Evolutionary conservation across 2,329 filamentous ascomycete genomes (phyloP).

Genomic region (Akanthomyces muscarius): DNA sequence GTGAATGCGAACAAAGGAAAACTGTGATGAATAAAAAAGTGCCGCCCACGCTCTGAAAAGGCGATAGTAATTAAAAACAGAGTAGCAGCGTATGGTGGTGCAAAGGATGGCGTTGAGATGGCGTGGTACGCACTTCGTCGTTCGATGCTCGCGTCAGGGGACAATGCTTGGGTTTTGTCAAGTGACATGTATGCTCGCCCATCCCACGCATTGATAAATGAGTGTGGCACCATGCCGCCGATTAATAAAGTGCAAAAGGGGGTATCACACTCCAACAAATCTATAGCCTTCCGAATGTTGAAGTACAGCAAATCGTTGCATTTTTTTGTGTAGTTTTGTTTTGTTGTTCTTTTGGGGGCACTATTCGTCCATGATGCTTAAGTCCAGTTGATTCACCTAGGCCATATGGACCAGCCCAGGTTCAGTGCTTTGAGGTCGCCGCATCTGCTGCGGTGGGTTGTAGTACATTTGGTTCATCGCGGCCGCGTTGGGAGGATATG

Average conservation of each 20-base stretch:
- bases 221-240: background rate
- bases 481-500: conserved; percentile 54
- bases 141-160: background rate
- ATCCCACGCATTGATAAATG: background rate
- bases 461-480: conserved; percentile 71
- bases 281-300: conserved; percentile 10
- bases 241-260: conserved; percentile 9
- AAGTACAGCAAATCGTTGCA: conserved; percentile 11
- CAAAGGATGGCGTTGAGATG: background rate
- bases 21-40: background rate
- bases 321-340: background rate
- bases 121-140: background rate
- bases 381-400: conserved; percentile 25
- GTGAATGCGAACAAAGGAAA: background rate
- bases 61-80: conserved; percentile 1
- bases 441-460: conserved; percentile 57
- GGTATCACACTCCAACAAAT: conserved; percentile 18
- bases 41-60: background rate
- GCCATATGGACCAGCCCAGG: conserved; percentile 46
- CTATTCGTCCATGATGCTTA: conserved; percentile 1
- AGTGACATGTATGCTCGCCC: too few relatives aligned
- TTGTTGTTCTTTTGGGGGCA: background rate
- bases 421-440: conserved; percentile 72
- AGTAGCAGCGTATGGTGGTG: background rate
- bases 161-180: too few relatives aligned